Base-by-base conservation (phyloP, 495 filamentous ascomycete genomes). In the Daldinia grandis region DNA sequence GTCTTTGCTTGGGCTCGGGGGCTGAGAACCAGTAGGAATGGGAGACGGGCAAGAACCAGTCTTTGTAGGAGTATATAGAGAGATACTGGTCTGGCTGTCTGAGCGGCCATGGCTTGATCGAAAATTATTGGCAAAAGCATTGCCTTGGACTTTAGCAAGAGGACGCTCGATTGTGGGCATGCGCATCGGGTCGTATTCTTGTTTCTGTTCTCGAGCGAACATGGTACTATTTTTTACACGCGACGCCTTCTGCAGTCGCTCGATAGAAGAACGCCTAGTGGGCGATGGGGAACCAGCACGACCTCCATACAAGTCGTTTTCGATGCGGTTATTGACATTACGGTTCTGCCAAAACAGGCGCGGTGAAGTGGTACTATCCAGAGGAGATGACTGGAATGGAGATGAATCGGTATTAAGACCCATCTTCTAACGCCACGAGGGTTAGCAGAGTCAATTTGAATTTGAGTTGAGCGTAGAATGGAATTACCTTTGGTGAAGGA, bases 191-290 rank as follows among this genome's bases (percentile, higher is more conserved):
- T 97, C 93, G 77, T 97, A 96, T 74, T 97, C 93, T 73, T 95
- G 87, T 74, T 93, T 92, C 69, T 92, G 87, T 78, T 97, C 93
- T 30, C 93, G 91, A 24, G 93, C 92, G 72, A 97, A 92, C 85
- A 98, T 97, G 81, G 87, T 94, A 84, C 94, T 95, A 81, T 97
- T 98, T 81, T 95, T 97, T 56, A 99, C 95, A 42, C 95, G 91
- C 40, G 95, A 97, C 4, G 91, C 93, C 70, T 91, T 90, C 82
- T 98, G 96, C 62, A 99, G 80, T 55, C 93, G 93, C 80, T 99
- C 95, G 62, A 98, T 90, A 10, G 95, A 98, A 5, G 93, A 90
- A 68, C 95, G 90, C 74, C 92, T 91, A 0, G 86, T 83, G 1
- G 90, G 89, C 21, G 89, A 89, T 17, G 88, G 88, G 10, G 91